These are phyloP conservation scores for Chlorociboria aeruginascens DNA, from an alignment of 495 filamentous ascomycete species.

Conservation along the genomic window DNA sequence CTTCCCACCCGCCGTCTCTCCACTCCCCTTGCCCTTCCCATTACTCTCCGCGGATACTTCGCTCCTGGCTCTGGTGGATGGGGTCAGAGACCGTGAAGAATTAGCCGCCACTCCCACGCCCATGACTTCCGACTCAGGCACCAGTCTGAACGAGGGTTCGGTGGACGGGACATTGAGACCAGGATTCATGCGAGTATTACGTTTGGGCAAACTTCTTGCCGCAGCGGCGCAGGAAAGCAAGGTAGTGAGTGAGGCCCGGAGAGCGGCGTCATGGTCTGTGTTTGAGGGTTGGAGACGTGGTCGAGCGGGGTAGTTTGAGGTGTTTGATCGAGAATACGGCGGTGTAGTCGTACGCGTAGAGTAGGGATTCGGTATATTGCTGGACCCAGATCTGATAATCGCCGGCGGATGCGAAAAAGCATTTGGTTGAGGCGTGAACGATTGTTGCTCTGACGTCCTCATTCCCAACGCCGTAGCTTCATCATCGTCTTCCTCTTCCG, in stretches of 20 bases:
- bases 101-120: conserved; percentile 21
- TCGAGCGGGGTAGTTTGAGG: conserved; percentile 14
- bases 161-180: conserved; percentile 17
- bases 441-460: conserved; percentile 30
- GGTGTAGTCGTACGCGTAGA: conserved; percentile 17
- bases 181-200: conserved; percentile 21
- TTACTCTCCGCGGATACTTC: conserved; percentile 17
- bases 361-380: conserved; percentile 19
- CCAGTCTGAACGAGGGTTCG: conserved; percentile 49
- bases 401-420: conserved; percentile 78
- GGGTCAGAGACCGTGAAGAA: conserved; percentile 15
- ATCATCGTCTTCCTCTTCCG: conserved; percentile 52
- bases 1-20: conserved; percentile 15
- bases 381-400: conserved; percentile 31
- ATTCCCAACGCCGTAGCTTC: conserved; percentile 71
- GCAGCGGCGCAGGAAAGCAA: conserved; percentile 89
- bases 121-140: conserved; percentile 66
- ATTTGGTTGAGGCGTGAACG: conserved; percentile 79
- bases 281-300: conserved; percentile 16
- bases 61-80: conserved; percentile 16
- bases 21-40: conserved; percentile 23
- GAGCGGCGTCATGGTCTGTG: conserved; percentile 83
- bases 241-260: conserved; percentile 84
- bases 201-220: conserved; percentile 60
- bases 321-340: conserved; percentile 23